Percentiles rank a stretch among this genome's conserved stretches.
Evolutionary conservation across 2,329 filamentous ascomycete species (phyloP).

Genomic region (Aureobasidium subglaciale): DNA sequence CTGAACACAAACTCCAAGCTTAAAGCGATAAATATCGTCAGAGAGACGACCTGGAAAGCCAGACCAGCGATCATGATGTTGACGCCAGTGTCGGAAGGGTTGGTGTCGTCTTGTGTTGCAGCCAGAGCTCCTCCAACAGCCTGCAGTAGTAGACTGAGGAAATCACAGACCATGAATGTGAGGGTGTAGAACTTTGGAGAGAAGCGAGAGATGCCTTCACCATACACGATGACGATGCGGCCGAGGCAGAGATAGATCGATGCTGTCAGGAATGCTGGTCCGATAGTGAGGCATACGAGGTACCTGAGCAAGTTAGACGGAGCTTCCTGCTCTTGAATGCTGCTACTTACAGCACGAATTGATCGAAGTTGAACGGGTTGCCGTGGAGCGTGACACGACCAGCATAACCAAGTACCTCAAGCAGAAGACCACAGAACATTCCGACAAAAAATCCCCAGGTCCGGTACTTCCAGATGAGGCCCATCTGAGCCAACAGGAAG

Average conservation of each 20-base stretch:
- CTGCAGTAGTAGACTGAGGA: conserved; percentile 49
- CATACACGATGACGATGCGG: conserved; percentile 48
- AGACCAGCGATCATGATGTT: conserved; percentile 52
- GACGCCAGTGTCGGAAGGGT: conserved; percentile 38
- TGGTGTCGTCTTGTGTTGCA: conserved; percentile 40
- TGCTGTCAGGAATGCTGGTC: conserved; percentile 49
- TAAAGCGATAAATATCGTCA: conserved; percentile 39
- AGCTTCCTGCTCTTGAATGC: neutral
- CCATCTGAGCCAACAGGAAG: conserved; percentile 42
- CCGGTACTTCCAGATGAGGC: conserved; percentile 43
- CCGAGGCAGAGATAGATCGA: conserved; percentile 53
- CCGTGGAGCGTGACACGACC: conserved; percentile 47
- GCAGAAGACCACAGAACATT: conserved; percentile 40
- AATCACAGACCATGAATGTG: conserved; percentile 51
- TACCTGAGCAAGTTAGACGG: conserved; percentile 32
- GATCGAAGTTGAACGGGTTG: conserved; percentile 43
- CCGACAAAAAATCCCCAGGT: conserved; percentile 52
- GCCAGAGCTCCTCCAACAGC: conserved; percentile 52
- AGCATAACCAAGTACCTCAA: conserved; percentile 50
- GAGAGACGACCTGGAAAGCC: conserved; percentile 46
- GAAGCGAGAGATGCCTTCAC: conserved; percentile 24
- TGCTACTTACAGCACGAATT: conserved; percentile 44
- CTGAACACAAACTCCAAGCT: conserved; percentile 26
- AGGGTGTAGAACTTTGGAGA: conserved; percentile 34
- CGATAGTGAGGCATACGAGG: conserved; percentile 50